Evolutionary conservation across 2,329 filamentous ascomycete species (phyloP).

Genomic region (Diplodia corticola): DNA sequence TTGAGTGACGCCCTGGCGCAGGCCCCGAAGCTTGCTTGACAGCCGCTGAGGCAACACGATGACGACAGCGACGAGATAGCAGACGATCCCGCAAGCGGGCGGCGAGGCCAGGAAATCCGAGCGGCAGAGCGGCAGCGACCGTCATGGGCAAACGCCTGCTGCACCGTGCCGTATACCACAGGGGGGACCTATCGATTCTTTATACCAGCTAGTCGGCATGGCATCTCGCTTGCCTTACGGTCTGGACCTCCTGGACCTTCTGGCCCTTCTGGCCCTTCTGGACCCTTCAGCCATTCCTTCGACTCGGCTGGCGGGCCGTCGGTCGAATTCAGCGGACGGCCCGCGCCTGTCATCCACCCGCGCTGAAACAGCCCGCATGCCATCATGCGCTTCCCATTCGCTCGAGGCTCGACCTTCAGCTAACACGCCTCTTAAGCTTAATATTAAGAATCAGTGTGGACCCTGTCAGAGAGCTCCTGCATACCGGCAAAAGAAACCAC

Average conservation of each 20-base stretch:
- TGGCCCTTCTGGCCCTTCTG: too few relatives aligned
- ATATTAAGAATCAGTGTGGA: constrained; percentile 1
- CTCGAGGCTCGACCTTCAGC: not conserved
- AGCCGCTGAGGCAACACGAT: not conserved
- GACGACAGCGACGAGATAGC: not conserved
- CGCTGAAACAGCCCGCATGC: not conserved
- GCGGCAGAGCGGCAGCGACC: not conserved
- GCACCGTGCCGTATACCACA: not conserved
- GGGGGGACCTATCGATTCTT: not conserved
- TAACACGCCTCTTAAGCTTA: constrained; percentile 12
- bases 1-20: not conserved
- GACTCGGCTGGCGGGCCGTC: constrained; percentile 10
- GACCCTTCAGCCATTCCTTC: not conserved
- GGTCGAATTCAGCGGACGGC: constrained; percentile 6
- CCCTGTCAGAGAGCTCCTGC: not conserved
- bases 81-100: too few relatives aligned
- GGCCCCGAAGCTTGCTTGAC: not conserved
- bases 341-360: constrained; percentile 2
- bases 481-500: not conserved
- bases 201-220: not conserved
- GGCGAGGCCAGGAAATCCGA: not conserved
- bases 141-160: not conserved
- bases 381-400: not conserved
- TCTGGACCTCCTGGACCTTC: too few relatives aligned
- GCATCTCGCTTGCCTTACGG: not conserved